Evolutionary conservation across 2,329 filamentous ascomycete genomes (phyloP).

Genomic region (Colletotrichum incanum): DNA sequence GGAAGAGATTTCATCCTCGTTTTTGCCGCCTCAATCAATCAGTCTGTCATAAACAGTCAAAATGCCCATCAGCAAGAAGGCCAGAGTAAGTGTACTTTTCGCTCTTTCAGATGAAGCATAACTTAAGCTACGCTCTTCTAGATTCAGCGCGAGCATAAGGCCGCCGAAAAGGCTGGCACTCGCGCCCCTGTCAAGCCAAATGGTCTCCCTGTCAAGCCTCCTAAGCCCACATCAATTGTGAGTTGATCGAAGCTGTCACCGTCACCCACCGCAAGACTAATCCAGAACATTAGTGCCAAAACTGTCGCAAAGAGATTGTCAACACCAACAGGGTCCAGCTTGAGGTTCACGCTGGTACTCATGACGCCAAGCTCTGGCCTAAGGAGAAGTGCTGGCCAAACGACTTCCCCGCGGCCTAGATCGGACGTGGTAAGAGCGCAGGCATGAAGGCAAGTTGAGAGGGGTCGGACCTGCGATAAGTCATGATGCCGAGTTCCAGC

Average conservation of each 20-base stretch:
- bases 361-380: conserved; percentile 65
- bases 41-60: background rate
- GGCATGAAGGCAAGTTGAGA: background rate
- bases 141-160: conserved; percentile 70
- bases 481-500: no score
- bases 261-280: background rate
- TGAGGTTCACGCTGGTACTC: conserved; percentile 67
- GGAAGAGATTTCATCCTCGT: background rate
- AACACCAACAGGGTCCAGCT: conserved; percentile 67
- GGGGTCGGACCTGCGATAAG: background rate
- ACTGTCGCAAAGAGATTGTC: conserved; percentile 67
- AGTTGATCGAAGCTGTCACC: background rate
- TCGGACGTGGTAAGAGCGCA: background rate
- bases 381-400: conserved; percentile 74
- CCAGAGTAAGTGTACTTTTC: background rate
- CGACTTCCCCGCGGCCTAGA: conserved; percentile 53
- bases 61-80: conserved; percentile 6
- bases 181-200: conserved; percentile 68
- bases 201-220: conserved; percentile 68
- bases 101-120: background rate
- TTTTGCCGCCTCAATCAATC: background rate
- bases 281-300: conserved; percentile 62
- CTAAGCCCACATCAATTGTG: conserved; percentile 42
- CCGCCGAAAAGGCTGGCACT: conserved; percentile 68
- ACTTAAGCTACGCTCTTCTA: conserved; percentile 45